These are phyloP conservation scores for Diplodia intermedia DNA, from an alignment of 2,329 filamentous ascomycete genomes.

Conservation along the genomic window DNA sequence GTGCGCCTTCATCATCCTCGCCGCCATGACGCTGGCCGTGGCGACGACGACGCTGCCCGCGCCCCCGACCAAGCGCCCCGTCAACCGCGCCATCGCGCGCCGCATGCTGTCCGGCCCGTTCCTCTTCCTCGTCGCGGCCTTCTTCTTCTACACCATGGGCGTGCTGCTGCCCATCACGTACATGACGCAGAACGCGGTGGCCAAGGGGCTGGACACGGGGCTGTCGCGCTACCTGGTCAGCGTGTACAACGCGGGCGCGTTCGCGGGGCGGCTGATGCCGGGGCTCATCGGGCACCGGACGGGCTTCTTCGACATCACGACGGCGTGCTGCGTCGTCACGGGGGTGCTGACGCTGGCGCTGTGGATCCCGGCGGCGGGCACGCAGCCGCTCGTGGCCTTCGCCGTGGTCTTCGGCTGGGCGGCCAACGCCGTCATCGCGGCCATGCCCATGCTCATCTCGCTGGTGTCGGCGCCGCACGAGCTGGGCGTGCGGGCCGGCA, in stretches of 20 bases:
- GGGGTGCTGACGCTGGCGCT: slow-evolving; percentile 57
- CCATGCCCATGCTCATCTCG: slow-evolving; percentile 34
- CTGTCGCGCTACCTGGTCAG: slow-evolving; percentile 58
- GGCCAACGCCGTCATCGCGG: slow-evolving; percentile 59
- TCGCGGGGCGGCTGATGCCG: slow-evolving; percentile 64
- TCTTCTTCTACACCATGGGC: slow-evolving; percentile 63
- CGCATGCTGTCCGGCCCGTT: slow-evolving; percentile 39
- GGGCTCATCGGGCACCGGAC: slow-evolving; percentile 61
- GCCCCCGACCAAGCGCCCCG: slow-evolving; percentile 12
- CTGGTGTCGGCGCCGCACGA: not conserved
- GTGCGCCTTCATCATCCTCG: slow-evolving; percentile 66
- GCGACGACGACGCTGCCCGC: slow-evolving; percentile 46
- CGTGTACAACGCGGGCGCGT: slow-evolving; percentile 57
- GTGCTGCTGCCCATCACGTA: slow-evolving; percentile 66
- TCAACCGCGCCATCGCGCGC: slow-evolving; percentile 40
- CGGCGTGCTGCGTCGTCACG: slow-evolving; percentile 55
- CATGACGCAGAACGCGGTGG: slow-evolving; percentile 49
- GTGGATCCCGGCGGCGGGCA: slow-evolving; percentile 48
- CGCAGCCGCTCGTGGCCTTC: slow-evolving; percentile 52
- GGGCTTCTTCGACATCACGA: slow-evolving; percentile 62
- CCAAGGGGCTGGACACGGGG: slow-evolving; percentile 52
- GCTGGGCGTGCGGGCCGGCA: not conserved
- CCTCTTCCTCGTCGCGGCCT: slow-evolving; percentile 41
- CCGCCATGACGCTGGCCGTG: slow-evolving; percentile 60
- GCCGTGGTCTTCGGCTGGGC: slow-evolving; percentile 59